phyloP scores from a whole-genome alignment of 805 yeast species.

The Zygosaccharomyces bailii region DNA sequence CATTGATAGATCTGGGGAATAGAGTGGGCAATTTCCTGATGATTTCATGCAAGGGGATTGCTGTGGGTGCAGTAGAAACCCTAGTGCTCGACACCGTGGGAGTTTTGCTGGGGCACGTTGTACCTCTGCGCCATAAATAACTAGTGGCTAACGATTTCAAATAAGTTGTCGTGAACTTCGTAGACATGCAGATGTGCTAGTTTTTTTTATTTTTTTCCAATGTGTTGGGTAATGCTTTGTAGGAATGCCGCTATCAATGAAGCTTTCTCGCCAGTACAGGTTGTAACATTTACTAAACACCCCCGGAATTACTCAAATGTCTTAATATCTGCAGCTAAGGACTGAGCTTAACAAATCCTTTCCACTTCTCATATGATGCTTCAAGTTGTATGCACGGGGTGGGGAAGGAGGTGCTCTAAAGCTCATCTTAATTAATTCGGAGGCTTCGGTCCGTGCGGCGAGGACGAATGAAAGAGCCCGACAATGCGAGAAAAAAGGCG shows the following conservation, averaged over 20 bases:
- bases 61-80: slow-evolving; percentile 62
- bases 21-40: slow-evolving; percentile 40
- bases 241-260: slow-evolving; percentile 6
- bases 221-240: no score
- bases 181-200: background rate
- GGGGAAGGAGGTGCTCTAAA: background rate
- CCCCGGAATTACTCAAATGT: background rate
- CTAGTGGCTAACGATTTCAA: slow-evolving; percentile 1
- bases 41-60: slow-evolving; percentile 56
- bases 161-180: background rate
- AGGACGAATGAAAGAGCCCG: background rate
- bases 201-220: background rate
- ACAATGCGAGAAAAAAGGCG: background rate
- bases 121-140: background rate
- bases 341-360: no score
- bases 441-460: background rate
- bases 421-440: background rate
- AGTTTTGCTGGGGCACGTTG: background rate
- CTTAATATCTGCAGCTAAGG: no score
- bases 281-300: slow-evolving; percentile 1
- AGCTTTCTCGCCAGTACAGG: slow-evolving; percentile 3
- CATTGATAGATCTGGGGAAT: slow-evolving; percentile 54
- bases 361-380: no score
- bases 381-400: no score
- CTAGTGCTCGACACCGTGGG: background rate